Percentiles rank a stretch among this genome's conserved stretches.
phyloP scores from a whole-genome alignment of 2,329 filamentous ascomycete species.

The Scleromitrula shiraiana region DNA sequence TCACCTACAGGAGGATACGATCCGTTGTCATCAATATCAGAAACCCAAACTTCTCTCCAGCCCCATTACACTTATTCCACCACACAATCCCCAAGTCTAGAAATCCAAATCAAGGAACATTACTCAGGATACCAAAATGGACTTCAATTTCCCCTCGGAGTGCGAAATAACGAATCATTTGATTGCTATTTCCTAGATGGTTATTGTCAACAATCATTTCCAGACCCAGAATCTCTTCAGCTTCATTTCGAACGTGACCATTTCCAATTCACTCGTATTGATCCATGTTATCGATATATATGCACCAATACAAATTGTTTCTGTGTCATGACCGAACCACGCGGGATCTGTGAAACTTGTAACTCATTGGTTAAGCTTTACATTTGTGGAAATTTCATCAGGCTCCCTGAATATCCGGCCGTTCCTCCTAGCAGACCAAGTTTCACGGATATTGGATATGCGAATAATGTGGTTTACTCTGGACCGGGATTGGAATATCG shows the following conservation, averaged over 20 bases:
- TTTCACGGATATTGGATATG: conserved; percentile 5
- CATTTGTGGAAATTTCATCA: conserved; percentile 24
- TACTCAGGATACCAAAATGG: conserved; percentile 19
- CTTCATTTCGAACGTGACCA: conserved; percentile 22
- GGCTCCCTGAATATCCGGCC: conserved; percentile 12
- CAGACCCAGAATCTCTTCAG: conserved; percentile 15
- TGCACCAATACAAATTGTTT: conserved; percentile 15
- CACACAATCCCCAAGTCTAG: conserved; percentile 2
- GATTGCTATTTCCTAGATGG: conserved; percentile 17
- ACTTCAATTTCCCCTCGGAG: conserved; percentile 19
- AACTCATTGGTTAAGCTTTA: conserved; percentile 17
- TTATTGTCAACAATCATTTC: conserved; percentile 16
- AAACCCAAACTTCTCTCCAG: conserved; percentile 2
- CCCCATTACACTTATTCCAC: not conserved
- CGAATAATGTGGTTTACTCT: not conserved
- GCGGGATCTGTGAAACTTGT: conserved; percentile 3
- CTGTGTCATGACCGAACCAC: not conserved
- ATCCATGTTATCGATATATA: conserved; percentile 17
- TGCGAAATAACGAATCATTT: conserved; percentile 11
- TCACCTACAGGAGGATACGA: conserved; percentile 10
- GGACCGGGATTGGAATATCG: conserved; percentile 1
- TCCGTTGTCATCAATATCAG: conserved; percentile 10
- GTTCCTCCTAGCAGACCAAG: conserved; percentile 10
- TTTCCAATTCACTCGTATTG: conserved; percentile 23
- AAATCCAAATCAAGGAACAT: not conserved